These are phyloP conservation scores for Hydrangea macrophylla DNA, from an alignment of 148 eudicot species.

Conservation along the genomic window DNA sequence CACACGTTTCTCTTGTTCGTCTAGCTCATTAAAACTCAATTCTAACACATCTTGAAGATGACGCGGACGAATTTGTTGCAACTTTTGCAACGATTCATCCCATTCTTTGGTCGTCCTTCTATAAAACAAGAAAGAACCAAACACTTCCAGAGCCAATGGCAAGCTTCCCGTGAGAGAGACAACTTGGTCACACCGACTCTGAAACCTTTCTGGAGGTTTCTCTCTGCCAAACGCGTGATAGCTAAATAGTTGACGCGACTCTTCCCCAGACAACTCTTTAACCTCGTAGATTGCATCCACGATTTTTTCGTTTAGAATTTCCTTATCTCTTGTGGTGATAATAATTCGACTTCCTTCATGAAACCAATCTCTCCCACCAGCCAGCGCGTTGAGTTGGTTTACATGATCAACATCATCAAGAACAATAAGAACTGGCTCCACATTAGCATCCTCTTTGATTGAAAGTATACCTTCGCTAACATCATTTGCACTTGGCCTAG, in stretches of 20 bases:
- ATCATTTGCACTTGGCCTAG: not conserved
- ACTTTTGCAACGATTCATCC: slow-evolving; percentile 30
- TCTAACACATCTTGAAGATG: slow-evolving; percentile 37
- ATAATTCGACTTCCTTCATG: slow-evolving; percentile 47
- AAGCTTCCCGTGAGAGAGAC: slow-evolving; percentile 43
- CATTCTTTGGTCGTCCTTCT: slow-evolving; percentile 39
- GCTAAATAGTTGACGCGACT: slow-evolving; percentile 46
- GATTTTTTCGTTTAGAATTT: not conserved
- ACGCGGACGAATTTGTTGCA: slow-evolving; percentile 30
- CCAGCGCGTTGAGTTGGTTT: slow-evolving; percentile 30
- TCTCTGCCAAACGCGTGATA: slow-evolving; percentile 46
- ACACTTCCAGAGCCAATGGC: slow-evolving; percentile 62
- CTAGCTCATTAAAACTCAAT: slow-evolving; percentile 41
- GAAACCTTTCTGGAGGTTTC: slow-evolving; percentile 30
- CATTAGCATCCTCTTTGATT: slow-evolving; percentile 5
- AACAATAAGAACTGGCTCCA: slow-evolving; percentile 31
- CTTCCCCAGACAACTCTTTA: slow-evolving; percentile 21
- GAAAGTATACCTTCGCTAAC: slow-evolving; percentile 8
- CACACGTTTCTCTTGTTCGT: slow-evolving; percentile 28
- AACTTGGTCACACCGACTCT: slow-evolving; percentile 24
- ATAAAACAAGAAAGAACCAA: slow-evolving; percentile 33
- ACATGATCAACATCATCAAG: slow-evolving; percentile 41
- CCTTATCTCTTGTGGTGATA: slow-evolving; percentile 41
- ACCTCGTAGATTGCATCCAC: slow-evolving; percentile 35
- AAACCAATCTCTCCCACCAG: slow-evolving; percentile 36